phyloP scores from a whole-genome alignment of 2,329 filamentous ascomycete species.

The Fusarium begoniae region DNA sequence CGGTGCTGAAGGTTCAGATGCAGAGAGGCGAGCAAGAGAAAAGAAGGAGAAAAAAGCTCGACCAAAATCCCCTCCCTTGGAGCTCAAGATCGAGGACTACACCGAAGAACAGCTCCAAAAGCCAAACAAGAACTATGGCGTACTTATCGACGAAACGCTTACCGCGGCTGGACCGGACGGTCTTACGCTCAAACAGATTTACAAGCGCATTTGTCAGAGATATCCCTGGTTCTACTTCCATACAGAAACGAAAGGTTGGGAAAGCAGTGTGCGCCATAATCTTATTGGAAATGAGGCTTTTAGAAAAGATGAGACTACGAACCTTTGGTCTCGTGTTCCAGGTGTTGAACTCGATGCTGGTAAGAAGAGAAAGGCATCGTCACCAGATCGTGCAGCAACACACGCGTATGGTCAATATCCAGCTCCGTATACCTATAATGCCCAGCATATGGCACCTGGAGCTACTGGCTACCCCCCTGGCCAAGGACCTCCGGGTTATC shows the following conservation, averaged over 20 bases:
- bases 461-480: slow-evolving; percentile 46
- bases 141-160: slow-evolving; percentile 69
- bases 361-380: slow-evolving; percentile 66
- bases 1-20: slow-evolving; percentile 64
- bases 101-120: slow-evolving; percentile 67
- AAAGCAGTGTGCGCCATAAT: slow-evolving; percentile 72
- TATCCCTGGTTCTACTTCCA: slow-evolving; percentile 70
- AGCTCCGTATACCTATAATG: slow-evolving; percentile 46
- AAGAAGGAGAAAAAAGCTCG: slow-evolving; percentile 69
- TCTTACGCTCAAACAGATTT: slow-evolving; percentile 69
- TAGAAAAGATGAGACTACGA: slow-evolving; percentile 64
- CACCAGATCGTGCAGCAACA: slow-evolving; percentile 59
- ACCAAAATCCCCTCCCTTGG: slow-evolving; percentile 68
- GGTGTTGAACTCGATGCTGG: slow-evolving; percentile 68
- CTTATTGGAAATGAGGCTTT: slow-evolving; percentile 70
- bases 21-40: slow-evolving; percentile 63
- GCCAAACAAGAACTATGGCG: slow-evolving; percentile 69
- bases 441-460: slow-evolving; percentile 48
- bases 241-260: slow-evolving; percentile 71
- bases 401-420: slow-evolving; percentile 50
- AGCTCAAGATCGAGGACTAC: slow-evolving; percentile 64
- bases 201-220: slow-evolving; percentile 66
- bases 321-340: slow-evolving; percentile 66
- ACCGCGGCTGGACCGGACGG: slow-evolving; percentile 63
- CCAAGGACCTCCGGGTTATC: slow-evolving; percentile 49